These are phyloP conservation scores for Saccharomycopsis babjevae DNA, from an alignment of 805 yeast species.

Conservation along the genomic window DNA sequence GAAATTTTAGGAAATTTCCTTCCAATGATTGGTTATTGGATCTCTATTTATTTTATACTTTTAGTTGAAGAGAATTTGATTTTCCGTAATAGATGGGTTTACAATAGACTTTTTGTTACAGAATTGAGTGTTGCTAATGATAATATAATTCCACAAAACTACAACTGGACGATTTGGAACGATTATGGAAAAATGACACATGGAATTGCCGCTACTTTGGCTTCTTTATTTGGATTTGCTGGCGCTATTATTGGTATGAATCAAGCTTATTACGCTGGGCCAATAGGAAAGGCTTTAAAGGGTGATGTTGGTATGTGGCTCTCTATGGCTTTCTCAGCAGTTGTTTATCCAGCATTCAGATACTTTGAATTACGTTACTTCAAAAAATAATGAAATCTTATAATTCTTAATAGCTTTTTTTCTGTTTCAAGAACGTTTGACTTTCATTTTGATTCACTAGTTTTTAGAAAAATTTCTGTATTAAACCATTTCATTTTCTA, in stretches of 20 bases:
- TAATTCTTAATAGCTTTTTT: constrained; percentile 22
- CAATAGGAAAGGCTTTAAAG: constrained; percentile 53
- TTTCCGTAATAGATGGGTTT: constrained; percentile 44
- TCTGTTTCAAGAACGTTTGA: neutral
- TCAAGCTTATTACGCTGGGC: constrained; percentile 77
- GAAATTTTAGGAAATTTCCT: constrained; percentile 68
- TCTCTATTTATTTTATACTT: constrained; percentile 66
- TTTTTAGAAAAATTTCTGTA: no score
- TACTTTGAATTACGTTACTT: constrained; percentile 40
- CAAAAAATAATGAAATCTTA: constrained; percentile 34
- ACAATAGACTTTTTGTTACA: constrained; percentile 8
- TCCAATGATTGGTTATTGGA: constrained; percentile 92
- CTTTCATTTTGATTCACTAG: neutral
- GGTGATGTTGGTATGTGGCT: constrained; percentile 82
- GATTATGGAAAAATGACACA: constrained; percentile 46
- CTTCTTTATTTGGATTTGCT: constrained; percentile 61
- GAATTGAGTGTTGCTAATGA: constrained; percentile 11
- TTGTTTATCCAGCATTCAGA: constrained; percentile 55
- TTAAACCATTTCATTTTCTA: no score
- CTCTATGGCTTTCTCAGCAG: constrained; percentile 58
- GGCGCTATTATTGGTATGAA: constrained; percentile 87
- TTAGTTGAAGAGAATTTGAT: constrained; percentile 62
- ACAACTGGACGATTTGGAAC: constrained; percentile 73
- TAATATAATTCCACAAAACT: constrained; percentile 30
- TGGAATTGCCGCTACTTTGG: constrained; percentile 60